These are phyloP conservation scores for Colletotrichum falcatum DNA, from an alignment of 2,329 filamentous ascomycete genomes.

Conservation along the genomic window DNA sequence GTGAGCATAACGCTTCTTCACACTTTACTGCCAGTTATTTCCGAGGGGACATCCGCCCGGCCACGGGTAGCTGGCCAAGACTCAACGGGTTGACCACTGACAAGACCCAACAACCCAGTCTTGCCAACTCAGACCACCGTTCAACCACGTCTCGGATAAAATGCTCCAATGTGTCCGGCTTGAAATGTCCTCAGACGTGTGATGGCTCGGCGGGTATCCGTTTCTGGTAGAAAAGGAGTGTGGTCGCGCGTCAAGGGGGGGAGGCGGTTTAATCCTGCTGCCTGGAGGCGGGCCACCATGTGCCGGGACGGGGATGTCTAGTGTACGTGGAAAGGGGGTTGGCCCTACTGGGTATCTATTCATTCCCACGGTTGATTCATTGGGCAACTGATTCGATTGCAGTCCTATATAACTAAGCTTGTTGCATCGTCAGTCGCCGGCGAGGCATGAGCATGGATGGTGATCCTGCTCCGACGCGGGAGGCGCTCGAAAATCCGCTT, in stretches of 20 bases:
- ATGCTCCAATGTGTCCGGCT: background rate
- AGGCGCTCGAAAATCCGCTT: background rate
- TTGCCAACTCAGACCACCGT: background rate
- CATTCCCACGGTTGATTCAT: background rate
- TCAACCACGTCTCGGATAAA: background rate
- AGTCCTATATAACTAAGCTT: background rate
- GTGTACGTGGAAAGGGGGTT: constrained; percentile 10
- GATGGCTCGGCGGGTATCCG: background rate
- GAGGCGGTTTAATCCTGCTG: constrained; percentile 33
- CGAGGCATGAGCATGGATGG: background rate
- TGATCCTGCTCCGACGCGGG: background rate
- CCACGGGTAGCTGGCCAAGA: background rate
- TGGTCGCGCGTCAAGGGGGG: background rate
- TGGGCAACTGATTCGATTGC: background rate
- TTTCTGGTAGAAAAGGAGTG: background rate
- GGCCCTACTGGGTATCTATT: constrained; percentile 2
- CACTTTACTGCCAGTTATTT: background rate
- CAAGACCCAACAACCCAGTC: background rate
- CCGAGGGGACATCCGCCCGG: background rate
- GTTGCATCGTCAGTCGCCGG: background rate
- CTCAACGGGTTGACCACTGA: background rate
- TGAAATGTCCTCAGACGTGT: background rate
- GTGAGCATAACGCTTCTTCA: background rate
- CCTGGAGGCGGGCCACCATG: constrained; percentile 10
- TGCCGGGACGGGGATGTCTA: background rate